Percentiles rank a stretch among this genome's conserved stretches.
These are phyloP conservation scores for Persicaria tinctoria DNA, from an alignment of 148 eudicot species.

Conservation along the genomic window DNA sequence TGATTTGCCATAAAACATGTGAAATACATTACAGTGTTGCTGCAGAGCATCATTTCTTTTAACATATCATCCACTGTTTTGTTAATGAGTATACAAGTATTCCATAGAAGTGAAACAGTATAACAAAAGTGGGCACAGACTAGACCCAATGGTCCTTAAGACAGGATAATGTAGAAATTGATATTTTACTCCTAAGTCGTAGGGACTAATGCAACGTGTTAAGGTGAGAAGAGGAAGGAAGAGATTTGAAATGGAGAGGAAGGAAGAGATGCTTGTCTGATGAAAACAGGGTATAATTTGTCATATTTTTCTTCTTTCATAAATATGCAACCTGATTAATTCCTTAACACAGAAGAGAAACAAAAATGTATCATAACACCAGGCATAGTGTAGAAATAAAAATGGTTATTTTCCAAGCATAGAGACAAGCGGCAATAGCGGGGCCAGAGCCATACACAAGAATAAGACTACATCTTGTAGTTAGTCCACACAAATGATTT, in stretches of 20 bases:
- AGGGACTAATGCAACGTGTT: not conserved
- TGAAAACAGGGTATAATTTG: not conserved
- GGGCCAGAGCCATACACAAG: not conserved
- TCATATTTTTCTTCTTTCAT: not conserved
- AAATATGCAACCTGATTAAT: not conserved
- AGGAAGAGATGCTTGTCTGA: not conserved
- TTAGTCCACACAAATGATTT: not conserved
- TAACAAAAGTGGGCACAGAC: not conserved
- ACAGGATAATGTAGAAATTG: not conserved
- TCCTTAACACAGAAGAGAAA: not conserved
- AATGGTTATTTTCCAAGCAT: not conserved
- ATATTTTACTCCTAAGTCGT: not conserved
- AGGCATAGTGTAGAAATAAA: not conserved
- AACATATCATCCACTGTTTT: not conserved
- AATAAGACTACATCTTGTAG: not conserved
- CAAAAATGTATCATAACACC: not conserved
- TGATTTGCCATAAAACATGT: not conserved
- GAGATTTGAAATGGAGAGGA: not conserved
- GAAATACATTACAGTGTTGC: not conserved
- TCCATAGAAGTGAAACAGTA: not conserved
- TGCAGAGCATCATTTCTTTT: not conserved
- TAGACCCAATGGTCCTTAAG: not conserved
- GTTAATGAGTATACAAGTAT: not conserved
- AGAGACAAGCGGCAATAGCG: constrained; percentile 1
- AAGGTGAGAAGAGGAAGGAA: not conserved